These are phyloP conservation scores for Aegilops bicornis DNA, from an alignment of 176 grass and related monocot species.

Conservation along the genomic window DNA sequence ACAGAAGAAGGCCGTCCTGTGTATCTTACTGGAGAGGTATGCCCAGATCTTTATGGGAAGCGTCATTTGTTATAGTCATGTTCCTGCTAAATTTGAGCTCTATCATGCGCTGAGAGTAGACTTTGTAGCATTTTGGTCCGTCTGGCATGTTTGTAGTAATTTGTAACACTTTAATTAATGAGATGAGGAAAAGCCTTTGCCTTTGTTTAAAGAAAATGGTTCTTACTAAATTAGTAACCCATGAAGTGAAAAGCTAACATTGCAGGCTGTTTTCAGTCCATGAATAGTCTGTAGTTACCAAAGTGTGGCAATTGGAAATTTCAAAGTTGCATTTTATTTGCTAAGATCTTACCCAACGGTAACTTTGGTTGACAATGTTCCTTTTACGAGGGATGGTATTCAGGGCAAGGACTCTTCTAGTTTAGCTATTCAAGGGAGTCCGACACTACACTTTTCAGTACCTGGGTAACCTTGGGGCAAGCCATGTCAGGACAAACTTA, in stretches of 20 bases:
- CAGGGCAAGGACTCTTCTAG: not conserved
- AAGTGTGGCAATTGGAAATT: not conserved
- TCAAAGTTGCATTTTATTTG: not conserved
- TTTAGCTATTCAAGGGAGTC: slow-evolving; percentile 5
- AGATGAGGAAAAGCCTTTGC: not conserved
- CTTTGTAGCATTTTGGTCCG: not conserved
- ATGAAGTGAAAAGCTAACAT: not conserved
- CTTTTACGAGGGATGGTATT: not conserved
- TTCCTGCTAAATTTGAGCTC: not conserved
- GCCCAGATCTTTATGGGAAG: not conserved
- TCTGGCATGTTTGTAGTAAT: not conserved
- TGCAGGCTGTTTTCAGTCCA: not conserved
- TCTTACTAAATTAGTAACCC: not conserved
- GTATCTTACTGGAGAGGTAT: slow-evolving; percentile 93
- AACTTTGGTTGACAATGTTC: not conserved
- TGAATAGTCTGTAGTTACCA: not conserved
- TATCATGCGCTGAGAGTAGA: not conserved
- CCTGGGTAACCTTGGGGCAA: not conserved
- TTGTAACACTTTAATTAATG: not conserved
- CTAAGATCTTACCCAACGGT: not conserved
- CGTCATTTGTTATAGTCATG: not conserved
- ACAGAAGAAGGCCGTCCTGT: slow-evolving; percentile 71
- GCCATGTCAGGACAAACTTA: not conserved
- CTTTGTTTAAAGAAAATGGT: not conserved
- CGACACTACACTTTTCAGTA: not conserved